Evolutionary conservation across 176 grass and related monocot genomes (phyloP).

Genomic region (Themeda triandra): DNA sequence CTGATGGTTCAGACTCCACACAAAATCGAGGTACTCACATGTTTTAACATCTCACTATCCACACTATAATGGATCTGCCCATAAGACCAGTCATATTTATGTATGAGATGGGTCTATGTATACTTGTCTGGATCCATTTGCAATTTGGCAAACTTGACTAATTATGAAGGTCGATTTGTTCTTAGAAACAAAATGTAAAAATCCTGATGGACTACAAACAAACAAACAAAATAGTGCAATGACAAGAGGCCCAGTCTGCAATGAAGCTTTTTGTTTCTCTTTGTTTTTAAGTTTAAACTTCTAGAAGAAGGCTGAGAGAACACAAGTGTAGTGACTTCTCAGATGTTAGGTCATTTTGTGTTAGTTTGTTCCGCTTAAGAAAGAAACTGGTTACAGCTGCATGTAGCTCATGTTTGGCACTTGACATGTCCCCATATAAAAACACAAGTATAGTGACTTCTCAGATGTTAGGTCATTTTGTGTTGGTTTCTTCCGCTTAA

Average conservation of each 20-base stretch:
- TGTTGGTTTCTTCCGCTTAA: neutral
- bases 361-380: neutral
- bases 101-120: neutral
- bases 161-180: neutral
- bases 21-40: constrained; percentile 38
- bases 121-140: neutral
- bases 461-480: too few relatives aligned
- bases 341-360: neutral
- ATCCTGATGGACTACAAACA: neutral
- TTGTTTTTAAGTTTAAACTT: neutral
- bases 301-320: neutral
- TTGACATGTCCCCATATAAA: neutral
- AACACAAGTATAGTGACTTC: neutral
- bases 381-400: neutral
- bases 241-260: neutral
- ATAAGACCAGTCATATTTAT: neutral
- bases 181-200: neutral
- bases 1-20: constrained; percentile 29
- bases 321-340: too few relatives aligned
- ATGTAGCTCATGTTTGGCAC: neutral
- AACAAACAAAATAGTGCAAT: neutral
- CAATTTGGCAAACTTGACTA: neutral
- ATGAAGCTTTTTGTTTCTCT: neutral
- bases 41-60: constrained; percentile 8
- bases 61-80: neutral